A percentile compares a stretch with the other conserved stretches of the same genome.
These are phyloP conservation scores for Miscanthus lutarioriparius DNA, from an alignment of 176 grass and related monocot species.

Conservation along the genomic window DNA sequence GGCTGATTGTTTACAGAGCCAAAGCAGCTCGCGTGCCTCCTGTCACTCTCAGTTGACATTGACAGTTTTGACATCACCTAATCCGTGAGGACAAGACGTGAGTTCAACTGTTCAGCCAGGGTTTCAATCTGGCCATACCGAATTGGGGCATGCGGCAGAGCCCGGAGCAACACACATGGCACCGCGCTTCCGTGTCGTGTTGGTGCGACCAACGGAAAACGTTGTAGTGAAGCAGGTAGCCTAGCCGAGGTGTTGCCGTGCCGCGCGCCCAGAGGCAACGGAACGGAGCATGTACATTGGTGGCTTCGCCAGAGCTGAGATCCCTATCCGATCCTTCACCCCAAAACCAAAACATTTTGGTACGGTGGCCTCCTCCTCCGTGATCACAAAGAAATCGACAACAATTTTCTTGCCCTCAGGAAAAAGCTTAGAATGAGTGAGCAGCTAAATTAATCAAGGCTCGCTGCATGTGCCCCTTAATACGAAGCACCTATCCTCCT, in stretches of 20 bases:
- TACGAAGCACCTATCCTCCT: neutral
- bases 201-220: conserved; percentile 11
- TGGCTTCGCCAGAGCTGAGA: neutral
- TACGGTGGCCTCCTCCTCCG: neutral
- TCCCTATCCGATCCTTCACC: conserved; percentile 27
- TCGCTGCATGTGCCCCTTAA: neutral
- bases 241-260: neutral
- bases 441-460: neutral
- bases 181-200: neutral
- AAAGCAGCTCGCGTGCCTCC: too few relatives aligned
- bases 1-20: too few relatives aligned
- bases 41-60: too few relatives aligned
- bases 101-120: neutral
- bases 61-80: neutral
- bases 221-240: conserved; percentile 35
- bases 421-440: conserved; percentile 81
- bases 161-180: neutral
- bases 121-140: neutral
- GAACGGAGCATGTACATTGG: neutral
- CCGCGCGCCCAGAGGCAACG: conserved; percentile 31
- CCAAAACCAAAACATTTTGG: neutral
- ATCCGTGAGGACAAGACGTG: neutral
- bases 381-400: neutral
- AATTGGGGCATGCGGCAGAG: neutral
- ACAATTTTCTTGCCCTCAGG: conserved; percentile 24